Percentiles rank a stretch among this genome's conserved stretches.
Conservation (phyloP, 345 rosid genomes). For the Populus euphratica region DNA sequence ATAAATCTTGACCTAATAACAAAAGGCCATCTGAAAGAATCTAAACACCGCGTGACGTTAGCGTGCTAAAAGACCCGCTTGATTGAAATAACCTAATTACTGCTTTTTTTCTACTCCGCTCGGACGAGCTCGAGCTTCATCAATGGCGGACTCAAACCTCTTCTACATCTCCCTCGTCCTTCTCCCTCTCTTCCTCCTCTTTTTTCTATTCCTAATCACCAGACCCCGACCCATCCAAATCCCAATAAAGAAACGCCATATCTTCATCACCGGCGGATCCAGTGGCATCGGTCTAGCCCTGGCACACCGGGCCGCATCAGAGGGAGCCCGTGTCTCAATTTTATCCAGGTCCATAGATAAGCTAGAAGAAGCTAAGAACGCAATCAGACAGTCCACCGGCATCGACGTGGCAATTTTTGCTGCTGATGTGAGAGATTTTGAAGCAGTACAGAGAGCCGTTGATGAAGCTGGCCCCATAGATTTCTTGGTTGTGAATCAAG, state of each 20-base stretch:
- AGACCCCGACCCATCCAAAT: conserved; percentile 56
- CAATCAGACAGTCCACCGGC: conserved; percentile 64
- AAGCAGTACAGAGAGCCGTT: conserved; percentile 45
- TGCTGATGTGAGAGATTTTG: conserved; percentile 75
- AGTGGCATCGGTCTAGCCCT: conserved; percentile 82
- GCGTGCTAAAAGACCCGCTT: too few species aligned
- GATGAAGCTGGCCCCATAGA: conserved; percentile 63
- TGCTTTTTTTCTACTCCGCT: too few species aligned
- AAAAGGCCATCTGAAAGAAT: too few species aligned
- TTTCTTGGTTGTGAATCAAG: conserved; percentile 77
- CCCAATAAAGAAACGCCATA: conserved; percentile 71
- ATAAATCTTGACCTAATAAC: too few species aligned
- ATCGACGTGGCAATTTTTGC: conserved; percentile 61
- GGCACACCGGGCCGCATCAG: conserved; percentile 64
- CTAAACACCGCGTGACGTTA: too few species aligned
- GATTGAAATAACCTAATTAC: too few species aligned
- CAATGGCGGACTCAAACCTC: conserved; percentile 30
- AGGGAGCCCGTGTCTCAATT: conserved; percentile 75
- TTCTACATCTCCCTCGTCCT: conserved; percentile 32
- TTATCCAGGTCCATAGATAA: conserved; percentile 55
- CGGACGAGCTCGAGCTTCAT: neutral
- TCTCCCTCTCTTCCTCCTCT: conserved; percentile 42
- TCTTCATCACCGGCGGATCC: conserved; percentile 88
- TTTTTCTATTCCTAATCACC: conserved; percentile 42
- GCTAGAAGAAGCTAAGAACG: conserved; percentile 61